These are phyloP conservation scores for Morella rubra DNA, from an alignment of 306 rosid species.

Conservation along the genomic window DNA sequence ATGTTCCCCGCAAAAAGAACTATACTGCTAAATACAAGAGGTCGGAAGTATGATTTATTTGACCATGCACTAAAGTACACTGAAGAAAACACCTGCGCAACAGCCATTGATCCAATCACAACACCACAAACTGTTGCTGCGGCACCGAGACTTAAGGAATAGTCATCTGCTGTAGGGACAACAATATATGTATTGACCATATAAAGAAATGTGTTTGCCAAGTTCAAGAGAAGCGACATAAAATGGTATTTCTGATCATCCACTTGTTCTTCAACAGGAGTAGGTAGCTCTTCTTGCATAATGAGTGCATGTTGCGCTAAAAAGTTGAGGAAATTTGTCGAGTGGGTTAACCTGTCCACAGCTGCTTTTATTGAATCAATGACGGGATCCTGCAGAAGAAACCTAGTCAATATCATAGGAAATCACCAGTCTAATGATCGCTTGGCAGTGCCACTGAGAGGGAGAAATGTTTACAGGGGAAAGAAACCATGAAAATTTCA, in stretches of 20 bases:
- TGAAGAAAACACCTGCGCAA: conserved; percentile 95
- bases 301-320: conserved; percentile 97
- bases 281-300: conserved; percentile 86
- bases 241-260: conserved; percentile 75
- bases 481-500: conserved; percentile 9
- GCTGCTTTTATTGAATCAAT: conserved; percentile 82
- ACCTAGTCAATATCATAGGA: conserved; percentile 22
- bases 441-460: conserved; percentile 11
- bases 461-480: not conserved
- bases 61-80: conserved; percentile 99
- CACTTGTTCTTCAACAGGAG: conserved; percentile 62
- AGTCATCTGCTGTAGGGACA: conserved; percentile 99
- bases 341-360: conserved; percentile 77
- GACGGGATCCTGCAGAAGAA: conserved; percentile 84
- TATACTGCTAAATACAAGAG: conserved; percentile 92
- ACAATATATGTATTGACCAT: conserved; percentile 98
- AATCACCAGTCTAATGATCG: conserved; percentile 15
- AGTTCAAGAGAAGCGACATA: conserved; percentile 84
- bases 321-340: conserved; percentile 93
- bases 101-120: conserved; percentile 98
- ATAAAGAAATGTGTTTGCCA: conserved; percentile 89
- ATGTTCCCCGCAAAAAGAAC: conserved; percentile 72
- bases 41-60: conserved; percentile 85
- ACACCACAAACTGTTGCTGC: conserved; percentile 98
- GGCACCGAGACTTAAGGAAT: conserved; percentile 94